Percentiles rank a stretch among this genome's conserved stretches.
These are phyloP conservation scores for Cladosporium phlei DNA, from an alignment of 2,329 filamentous ascomycete species.

Conservation along the genomic window DNA sequence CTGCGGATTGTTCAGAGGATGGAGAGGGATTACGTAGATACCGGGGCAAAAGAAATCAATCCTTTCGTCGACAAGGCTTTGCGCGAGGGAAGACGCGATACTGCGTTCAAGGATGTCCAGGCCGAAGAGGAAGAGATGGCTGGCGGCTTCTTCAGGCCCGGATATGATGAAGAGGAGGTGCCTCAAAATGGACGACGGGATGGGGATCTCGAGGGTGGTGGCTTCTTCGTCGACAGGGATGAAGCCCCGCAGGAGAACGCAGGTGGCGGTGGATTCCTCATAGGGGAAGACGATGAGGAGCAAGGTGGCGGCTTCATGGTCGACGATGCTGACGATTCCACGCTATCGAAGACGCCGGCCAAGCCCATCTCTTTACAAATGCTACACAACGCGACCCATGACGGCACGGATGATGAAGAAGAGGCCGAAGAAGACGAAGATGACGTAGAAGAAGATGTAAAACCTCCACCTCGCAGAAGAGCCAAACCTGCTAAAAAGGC, in stretches of 20 bases:
- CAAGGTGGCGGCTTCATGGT: constrained; percentile 34
- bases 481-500: constrained; percentile 5
- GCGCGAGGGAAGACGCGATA: constrained; percentile 21
- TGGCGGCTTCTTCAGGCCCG: constrained; percentile 41
- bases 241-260: constrained; percentile 22
- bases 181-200: constrained; percentile 26
- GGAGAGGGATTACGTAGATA: constrained; percentile 67
- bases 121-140: constrained; percentile 27
- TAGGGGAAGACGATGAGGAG: constrained; percentile 26
- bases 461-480: not conserved
- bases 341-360: constrained; percentile 16
- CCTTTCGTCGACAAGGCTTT: constrained; percentile 42
- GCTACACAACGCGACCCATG: constrained; percentile 24
- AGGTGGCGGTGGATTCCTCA: constrained; percentile 34
- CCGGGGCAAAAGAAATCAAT: constrained; percentile 49
- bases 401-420: constrained; percentile 23
- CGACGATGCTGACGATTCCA: constrained; percentile 32
- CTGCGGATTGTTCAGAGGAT: constrained; percentile 76
- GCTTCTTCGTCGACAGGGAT: constrained; percentile 26
- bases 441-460: not conserved
- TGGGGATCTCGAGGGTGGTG: constrained; percentile 19
- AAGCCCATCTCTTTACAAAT: constrained; percentile 26
- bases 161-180: constrained; percentile 32
- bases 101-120: constrained; percentile 2
- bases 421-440: constrained; percentile 14